Evolutionary conservation across 2,329 filamentous ascomycete genomes (phyloP), one percentile per base, ranked within the genome.

Genomic region (Colletotrichum sp.): DNA sequence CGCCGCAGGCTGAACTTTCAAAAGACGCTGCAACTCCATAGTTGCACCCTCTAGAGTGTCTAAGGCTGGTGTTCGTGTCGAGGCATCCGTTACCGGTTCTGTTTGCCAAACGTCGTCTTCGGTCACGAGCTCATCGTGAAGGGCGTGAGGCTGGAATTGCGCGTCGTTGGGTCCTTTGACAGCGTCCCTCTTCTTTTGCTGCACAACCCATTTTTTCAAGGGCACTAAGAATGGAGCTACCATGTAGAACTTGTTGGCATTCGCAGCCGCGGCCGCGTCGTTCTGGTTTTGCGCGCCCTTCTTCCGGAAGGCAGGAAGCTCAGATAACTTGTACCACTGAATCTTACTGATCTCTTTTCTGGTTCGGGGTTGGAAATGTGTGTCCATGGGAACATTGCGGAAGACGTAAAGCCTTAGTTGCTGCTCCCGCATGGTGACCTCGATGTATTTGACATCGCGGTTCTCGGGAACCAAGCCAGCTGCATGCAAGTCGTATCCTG

Each of bases 271-370:
- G 39, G 84, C 84, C 16, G 84, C 86, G 67, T 93, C 90, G 62
- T 92, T 89, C n/a, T 92, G 89, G 18, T 81, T 82, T 71, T 91
- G 89, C 64, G 84, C 84, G 21, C 88, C 88, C 82, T 94, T 96
- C 83, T 94, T 95, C 71, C 93, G 92, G 80, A 95, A 93, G 0
- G 95, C 95, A 1, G 97, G 96, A 30, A 99, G 90, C 77, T 98
- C 96, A 0, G 94, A 94, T 55, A 99, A 88, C 80, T 93, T 95
- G 86, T 98, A 98, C 97, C 97, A 99, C 82, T 95, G 89, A 76
- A 99, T 98, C 85, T 95, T 98, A 85, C 96, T 98, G 82, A 99
- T 99, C 84, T 99, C 98, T 85, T 99, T 99, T 72, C 98, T 91
- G 8, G 97, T 99, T 80, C 93, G 93, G 6, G 98, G 95, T 84